Evolutionary conservation across 2,329 filamentous ascomycete genomes (phyloP).

Genomic region (Microsporum ferrugineum): DNA sequence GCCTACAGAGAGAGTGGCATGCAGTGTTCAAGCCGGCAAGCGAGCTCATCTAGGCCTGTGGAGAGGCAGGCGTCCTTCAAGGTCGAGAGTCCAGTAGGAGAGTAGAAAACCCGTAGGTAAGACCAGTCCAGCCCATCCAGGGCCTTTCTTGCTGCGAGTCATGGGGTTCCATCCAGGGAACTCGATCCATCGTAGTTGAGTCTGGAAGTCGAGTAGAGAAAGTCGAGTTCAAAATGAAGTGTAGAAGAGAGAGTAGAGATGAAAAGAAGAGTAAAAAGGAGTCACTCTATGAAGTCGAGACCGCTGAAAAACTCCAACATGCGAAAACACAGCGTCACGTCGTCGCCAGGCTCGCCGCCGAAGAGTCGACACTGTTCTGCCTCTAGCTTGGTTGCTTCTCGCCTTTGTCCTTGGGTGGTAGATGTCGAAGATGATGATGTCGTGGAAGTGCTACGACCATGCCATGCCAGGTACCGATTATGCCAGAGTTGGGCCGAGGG

Average conservation of each 20-base stretch:
- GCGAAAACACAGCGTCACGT: slow-evolving; percentile 35
- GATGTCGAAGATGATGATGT: background rate
- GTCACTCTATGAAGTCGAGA: slow-evolving; percentile 34
- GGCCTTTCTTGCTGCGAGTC: slow-evolving; percentile 2
- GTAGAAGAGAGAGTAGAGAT: background rate
- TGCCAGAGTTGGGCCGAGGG: slow-evolving; percentile 33
- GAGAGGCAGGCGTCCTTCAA: background rate
- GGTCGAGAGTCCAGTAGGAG: background rate
- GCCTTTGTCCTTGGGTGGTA: background rate
- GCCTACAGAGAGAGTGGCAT: background rate
- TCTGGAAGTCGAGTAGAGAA: background rate
- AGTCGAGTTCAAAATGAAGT: background rate
- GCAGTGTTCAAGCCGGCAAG: background rate
- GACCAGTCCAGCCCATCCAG: background rate
- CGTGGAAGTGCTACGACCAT: slow-evolving; percentile 19
- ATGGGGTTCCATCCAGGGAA: background rate
- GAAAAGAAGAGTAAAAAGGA: too few relatives aligned
- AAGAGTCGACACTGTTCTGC: slow-evolving; percentile 36
- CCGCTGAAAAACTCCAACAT: slow-evolving; percentile 42
- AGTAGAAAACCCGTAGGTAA: background rate
- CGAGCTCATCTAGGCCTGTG: background rate
- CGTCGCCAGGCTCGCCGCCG: slow-evolving; percentile 35
- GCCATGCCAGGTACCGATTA: slow-evolving; percentile 31
- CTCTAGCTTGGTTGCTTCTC: slow-evolving; percentile 20
- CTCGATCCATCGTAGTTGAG: background rate